phyloP scores from a whole-genome alignment of 83 land plant species.

The Picea abies region DNA sequence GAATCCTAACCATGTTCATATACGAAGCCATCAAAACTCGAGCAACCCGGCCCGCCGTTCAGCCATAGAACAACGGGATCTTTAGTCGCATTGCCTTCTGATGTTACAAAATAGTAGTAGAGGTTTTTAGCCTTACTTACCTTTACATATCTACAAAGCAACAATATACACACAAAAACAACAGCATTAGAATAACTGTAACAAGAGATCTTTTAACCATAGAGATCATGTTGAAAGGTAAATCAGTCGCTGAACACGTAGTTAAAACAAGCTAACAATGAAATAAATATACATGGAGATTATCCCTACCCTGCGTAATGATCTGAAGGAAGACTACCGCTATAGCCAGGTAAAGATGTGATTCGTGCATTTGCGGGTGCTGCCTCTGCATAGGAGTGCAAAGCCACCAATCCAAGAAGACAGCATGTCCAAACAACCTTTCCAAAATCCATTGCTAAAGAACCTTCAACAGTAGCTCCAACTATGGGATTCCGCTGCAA shows the following conservation, averaged over 20 bases:
- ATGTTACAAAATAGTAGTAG: slow-evolving; percentile 73
- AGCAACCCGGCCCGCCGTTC: slow-evolving; percentile 88
- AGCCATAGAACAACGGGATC: slow-evolving; percentile 86
- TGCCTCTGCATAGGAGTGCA: slow-evolving; percentile 12
- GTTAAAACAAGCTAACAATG: not conserved
- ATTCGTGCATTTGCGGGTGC: slow-evolving; percentile 56
- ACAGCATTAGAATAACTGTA: not conserved
- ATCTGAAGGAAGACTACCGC: slow-evolving; percentile 62
- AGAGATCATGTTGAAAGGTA: not conserved
- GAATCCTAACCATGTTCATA: slow-evolving; percentile 80
- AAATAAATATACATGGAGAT: not conserved
- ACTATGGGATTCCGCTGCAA: not conserved
- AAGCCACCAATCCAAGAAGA: slow-evolving; percentile 13
- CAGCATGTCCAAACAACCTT: slow-evolving; percentile 6
- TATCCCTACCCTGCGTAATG: slow-evolving; percentile 71
- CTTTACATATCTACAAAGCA: slow-evolving; percentile 54
- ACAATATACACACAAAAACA: not conserved
- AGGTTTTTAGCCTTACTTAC: slow-evolving; percentile 49
- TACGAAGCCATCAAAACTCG: slow-evolving; percentile 85
- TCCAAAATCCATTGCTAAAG: slow-evolving; percentile 2
- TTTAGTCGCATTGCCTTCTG: slow-evolving; percentile 50
- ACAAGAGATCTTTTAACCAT: not conserved
- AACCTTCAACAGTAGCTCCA: not conserved
- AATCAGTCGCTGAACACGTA: not conserved
- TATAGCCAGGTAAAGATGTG: slow-evolving; percentile 63